These are phyloP conservation scores for Rhodotorula graminis DNA, from an alignment of 768 basidiomycete genomes.

Conservation along the genomic window DNA sequence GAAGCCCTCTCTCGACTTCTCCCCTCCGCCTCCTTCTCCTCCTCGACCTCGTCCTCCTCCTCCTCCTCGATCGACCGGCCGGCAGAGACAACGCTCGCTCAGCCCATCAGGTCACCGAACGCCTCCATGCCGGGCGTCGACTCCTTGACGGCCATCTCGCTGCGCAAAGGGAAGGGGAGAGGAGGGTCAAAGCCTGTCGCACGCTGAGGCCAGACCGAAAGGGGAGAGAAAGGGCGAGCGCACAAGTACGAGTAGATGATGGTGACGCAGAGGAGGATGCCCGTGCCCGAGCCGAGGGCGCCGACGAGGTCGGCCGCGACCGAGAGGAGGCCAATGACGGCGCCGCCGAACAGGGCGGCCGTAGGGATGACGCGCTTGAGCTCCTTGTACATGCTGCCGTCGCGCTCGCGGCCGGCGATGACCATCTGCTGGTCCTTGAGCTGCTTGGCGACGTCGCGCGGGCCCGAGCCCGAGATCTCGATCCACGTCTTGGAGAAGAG, in stretches of 20 bases:
- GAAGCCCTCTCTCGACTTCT: not conserved
- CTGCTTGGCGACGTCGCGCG: conserved; percentile 93
- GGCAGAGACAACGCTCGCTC: not conserved
- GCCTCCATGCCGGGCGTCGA: conserved; percentile 28
- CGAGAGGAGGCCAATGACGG: conserved; percentile 85
- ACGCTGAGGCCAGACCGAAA: not conserved
- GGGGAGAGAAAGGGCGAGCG: not conserved
- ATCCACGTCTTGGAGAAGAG: conserved; percentile 99
- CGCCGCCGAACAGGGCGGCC: conserved; percentile 93
- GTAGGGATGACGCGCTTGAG: conserved; percentile 96
- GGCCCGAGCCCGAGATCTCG: conserved; percentile 92
- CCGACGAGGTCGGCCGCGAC: conserved; percentile 92
- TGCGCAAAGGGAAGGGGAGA: not conserved
- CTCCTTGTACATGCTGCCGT: conserved; percentile 98
- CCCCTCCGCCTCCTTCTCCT: not conserved
- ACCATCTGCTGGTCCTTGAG: conserved; percentile 98
- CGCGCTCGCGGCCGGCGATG: conserved; percentile 68
- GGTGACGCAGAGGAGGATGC: conserved; percentile 58
- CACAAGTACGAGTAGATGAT: conserved; percentile 32
- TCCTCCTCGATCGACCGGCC: too few species aligned
- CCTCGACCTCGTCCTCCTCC: not conserved
- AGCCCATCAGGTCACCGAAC: conserved; percentile 8
- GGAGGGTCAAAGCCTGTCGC: not conserved
- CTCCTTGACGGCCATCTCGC: conserved; percentile 33
- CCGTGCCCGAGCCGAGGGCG: conserved; percentile 73